Evolutionary conservation across 768 basidiomycete genomes (phyloP).

Genomic region (Lentinula sp.): DNA sequence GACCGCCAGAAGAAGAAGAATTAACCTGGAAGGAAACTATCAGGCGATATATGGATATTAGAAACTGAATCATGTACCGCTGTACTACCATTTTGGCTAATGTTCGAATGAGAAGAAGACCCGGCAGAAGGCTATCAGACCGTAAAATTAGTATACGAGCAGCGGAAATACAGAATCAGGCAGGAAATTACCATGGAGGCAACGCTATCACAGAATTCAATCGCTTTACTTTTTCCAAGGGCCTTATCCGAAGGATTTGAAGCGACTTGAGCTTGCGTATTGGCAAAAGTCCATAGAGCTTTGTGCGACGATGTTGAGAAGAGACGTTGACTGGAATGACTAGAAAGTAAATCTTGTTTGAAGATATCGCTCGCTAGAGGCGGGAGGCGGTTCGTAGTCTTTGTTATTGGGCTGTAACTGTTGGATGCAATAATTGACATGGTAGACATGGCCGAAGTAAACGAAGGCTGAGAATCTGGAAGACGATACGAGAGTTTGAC

Average conservation of each 20-base stretch:
- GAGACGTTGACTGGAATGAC: conserved; percentile 12
- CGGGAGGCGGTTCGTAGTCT: conserved; percentile 1
- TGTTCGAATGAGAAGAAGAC: neutral
- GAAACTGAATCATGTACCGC: neutral
- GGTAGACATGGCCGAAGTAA: conserved; percentile 1
- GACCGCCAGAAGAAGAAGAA: neutral
- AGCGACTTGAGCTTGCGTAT: neutral
- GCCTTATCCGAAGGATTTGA: neutral
- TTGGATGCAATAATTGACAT: neutral
- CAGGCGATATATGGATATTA: too few relatives aligned
- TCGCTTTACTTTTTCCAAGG: neutral
- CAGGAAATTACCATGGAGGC: neutral
- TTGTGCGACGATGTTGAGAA: neutral
- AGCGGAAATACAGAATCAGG: neutral
- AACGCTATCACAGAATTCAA: neutral
- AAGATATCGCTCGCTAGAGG: conserved; percentile 11
- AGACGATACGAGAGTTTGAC: neutral
- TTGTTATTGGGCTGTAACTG: neutral
- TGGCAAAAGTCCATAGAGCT: neutral
- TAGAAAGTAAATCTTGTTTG: conserved; percentile 11
- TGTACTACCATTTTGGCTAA: neutral
- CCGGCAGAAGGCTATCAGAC: neutral
- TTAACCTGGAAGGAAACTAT: neutral
- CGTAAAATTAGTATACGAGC: neutral
- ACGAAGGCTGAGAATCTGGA: conserved; percentile 2